These are phyloP conservation scores for Clavispora fructus DNA, from an alignment of 805 yeast species.

Conservation along the genomic window DNA sequence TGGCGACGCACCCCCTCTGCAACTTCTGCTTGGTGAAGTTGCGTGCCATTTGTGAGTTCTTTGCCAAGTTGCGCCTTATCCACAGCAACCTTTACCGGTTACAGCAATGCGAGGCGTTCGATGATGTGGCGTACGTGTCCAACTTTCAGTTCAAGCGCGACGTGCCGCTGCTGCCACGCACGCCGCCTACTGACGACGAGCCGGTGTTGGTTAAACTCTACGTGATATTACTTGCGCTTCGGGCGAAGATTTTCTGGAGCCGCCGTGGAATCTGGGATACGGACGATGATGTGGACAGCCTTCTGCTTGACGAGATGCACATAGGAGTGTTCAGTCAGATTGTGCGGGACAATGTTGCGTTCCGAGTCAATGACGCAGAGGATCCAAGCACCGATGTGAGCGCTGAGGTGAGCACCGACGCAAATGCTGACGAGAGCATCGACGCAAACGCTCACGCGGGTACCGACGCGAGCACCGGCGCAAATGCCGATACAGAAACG, in stretches of 20 bases:
- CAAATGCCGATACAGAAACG: background rate
- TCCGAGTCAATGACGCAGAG: background rate
- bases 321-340: constrained; percentile 8
- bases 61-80: constrained; percentile 68
- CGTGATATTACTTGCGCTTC: constrained; percentile 45
- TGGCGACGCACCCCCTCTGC: constrained; percentile 63
- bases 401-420: too few relatives aligned
- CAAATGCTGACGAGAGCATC: too few relatives aligned
- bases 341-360: constrained; percentile 13
- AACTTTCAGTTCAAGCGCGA: constrained; percentile 26
- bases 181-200: constrained; percentile 23
- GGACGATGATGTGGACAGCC: constrained; percentile 28
- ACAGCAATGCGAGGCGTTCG: constrained; percentile 26
- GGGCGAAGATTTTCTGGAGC: constrained; percentile 78
- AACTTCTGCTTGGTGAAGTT: constrained; percentile 74
- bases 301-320: constrained; percentile 11
- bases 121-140: constrained; percentile 18
- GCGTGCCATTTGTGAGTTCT: constrained; percentile 77
- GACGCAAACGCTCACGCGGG: too few relatives aligned
- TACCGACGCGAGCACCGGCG: too few relatives aligned
- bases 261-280: constrained; percentile 75
- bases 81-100: constrained; percentile 53
- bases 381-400: too few relatives aligned
- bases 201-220: constrained; percentile 45
- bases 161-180: constrained; percentile 3